A percentile compares a stretch with the other conserved stretches of the same genome.
Evolutionary conservation across 2,329 filamentous ascomycete genomes (phyloP).

Genomic region (Aspergillus udagawae): DNA sequence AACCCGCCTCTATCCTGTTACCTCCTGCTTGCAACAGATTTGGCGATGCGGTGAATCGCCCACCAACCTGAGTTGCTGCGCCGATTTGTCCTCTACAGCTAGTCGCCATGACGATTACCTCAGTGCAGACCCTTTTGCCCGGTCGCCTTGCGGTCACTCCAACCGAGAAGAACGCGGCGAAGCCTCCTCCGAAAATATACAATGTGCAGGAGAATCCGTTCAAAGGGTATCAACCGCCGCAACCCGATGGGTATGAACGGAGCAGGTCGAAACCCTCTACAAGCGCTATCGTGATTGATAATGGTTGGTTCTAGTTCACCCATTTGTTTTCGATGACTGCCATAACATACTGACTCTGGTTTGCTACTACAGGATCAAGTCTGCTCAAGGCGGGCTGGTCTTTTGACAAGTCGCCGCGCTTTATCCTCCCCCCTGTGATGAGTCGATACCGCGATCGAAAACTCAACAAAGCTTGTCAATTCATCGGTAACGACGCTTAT

Average conservation of each 20-base stretch:
- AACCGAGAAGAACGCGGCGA: conserved; percentile 48
- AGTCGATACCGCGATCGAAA: conserved; percentile 95
- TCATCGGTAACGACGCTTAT: conserved; percentile 89
- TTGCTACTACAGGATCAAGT: conserved; percentile 66
- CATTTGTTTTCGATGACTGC: background rate
- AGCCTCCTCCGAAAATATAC: conserved; percentile 53
- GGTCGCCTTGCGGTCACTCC: conserved; percentile 39
- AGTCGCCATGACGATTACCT: conserved; percentile 43
- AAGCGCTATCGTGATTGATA: conserved; percentile 93
- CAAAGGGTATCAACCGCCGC: conserved; percentile 54
- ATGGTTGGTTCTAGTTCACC: conserved; percentile 60
- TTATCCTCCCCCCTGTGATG: conserved; percentile 83
- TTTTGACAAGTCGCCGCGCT: conserved; percentile 76
- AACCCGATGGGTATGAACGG: conserved; percentile 66
- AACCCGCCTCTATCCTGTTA: background rate
- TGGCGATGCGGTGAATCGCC: conserved; percentile 18
- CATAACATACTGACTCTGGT: background rate
- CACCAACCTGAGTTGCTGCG: conserved; percentile 11
- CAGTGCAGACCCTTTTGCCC: conserved; percentile 33
- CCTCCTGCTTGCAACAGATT: conserved; percentile 5
- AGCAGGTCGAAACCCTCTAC: conserved; percentile 57
- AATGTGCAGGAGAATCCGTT: conserved; percentile 57
- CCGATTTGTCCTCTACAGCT: conserved; percentile 12
- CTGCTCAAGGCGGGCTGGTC: conserved; percentile 92
- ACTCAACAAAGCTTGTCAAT: conserved; percentile 83